Conservation (phyloP, 2,329 filamentous ascomycete species). For the Leptosphaerulina australis region DNA sequence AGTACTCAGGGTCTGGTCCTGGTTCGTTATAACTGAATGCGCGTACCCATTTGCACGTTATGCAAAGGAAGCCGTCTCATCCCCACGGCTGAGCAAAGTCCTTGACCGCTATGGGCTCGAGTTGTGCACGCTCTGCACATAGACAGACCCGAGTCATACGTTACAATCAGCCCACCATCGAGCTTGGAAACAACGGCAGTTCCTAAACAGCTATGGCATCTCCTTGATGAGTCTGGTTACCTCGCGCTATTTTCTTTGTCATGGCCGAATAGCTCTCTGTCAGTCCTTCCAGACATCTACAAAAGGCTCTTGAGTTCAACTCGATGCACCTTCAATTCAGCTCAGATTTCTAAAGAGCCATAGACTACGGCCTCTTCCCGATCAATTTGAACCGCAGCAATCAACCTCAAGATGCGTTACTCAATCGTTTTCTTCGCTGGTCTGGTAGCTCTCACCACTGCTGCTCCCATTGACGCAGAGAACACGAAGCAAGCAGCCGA, state of each 20-base stretch:
- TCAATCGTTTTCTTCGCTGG: constrained; percentile 19
- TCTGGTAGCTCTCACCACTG: constrained; percentile 15
- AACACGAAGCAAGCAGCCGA: constrained; percentile 9
- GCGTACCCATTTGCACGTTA: background rate
- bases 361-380: background rate
- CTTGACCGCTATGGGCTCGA: no score
- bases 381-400: background rate
- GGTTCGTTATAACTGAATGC: background rate
- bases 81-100: background rate
- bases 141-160: no score
- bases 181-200: no score
- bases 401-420: constrained; percentile 21
- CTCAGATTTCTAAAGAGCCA: background rate
- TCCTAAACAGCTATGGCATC: no score
- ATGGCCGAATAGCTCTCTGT: background rate
- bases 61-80: background rate
- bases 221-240: constrained; percentile 7
- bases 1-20: no score
- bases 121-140: background rate
- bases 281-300: background rate
- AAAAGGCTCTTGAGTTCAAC: background rate
- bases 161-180: no score
- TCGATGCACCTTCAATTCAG: background rate
- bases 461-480: constrained; percentile 18
- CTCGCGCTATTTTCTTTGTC: constrained; percentile 2